Base-by-base conservation (phyloP, 106 monocot species). In the Apostasia shenzhenica region DNA sequence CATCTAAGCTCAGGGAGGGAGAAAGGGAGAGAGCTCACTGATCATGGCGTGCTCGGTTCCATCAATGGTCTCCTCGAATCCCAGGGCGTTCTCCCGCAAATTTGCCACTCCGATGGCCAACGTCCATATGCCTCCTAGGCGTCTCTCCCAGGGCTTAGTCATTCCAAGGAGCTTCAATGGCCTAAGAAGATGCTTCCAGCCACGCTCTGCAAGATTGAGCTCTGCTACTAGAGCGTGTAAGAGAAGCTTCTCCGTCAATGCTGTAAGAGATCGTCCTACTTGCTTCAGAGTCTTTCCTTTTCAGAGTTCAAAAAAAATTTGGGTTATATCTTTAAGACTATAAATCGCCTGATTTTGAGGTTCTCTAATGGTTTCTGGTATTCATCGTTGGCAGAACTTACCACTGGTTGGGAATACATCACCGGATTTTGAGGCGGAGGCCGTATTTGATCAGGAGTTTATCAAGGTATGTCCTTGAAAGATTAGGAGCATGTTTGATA, bases 391-490 rank as follows among this genome's bases (percentile, higher is more conserved):
- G 59, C 59, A 59, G 82, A 72, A 82, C 67, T 59, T 86, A 10
- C 93, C 93, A 5, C 72, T 93, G 77, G 93, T 89, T 62, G 93
- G 93, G 3, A 89, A 93, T 61, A 52, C 13, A 38, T 88, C 93
- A 7, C 93, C 88, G 5, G 86, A 93, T 78, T 93, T 93, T 61
- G 86, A 79, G 67, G 93, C 88, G 0, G 88, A 93, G 66, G 93
- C 93, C 3, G 88, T 89, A 45, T 89, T 89, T 65, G 93, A 89
- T 72, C 88, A 89, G 80, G 88, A 93, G 53, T 93, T 93, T 56
- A 81, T 89, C 59, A 86, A 88, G 61, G 93, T 89, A 77, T 49
- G 42, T 4, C 10, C 6, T 61, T 68, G 45, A 1, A 26, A 26
- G 26, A 26, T 26, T 26, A 26, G 26, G 26, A 26, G 26, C 26